phyloP scores from a whole-genome alignment of 345 rosid genomes.

The Rhizophora mangle region DNA sequence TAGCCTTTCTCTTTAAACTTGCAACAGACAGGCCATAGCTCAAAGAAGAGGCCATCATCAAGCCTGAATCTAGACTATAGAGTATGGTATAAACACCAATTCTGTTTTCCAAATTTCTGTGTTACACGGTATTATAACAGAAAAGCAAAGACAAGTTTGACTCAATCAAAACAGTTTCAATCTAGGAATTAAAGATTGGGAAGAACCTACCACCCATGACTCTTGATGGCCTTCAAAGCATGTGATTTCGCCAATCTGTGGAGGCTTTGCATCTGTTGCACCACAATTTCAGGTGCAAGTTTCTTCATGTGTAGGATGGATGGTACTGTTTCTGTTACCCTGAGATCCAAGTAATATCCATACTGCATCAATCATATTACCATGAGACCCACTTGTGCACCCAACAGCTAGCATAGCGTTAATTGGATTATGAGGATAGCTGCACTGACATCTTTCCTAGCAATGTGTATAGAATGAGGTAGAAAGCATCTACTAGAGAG shows the following conservation, averaged over 20 bases:
- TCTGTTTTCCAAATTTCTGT: constrained; percentile 1
- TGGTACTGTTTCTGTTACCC: background rate
- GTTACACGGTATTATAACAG: background rate
- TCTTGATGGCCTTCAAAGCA: background rate
- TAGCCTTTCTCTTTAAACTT: too few species aligned
- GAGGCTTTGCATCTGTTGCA: background rate
- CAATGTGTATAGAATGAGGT: background rate
- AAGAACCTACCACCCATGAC: background rate
- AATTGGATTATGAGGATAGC: background rate
- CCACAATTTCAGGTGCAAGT: constrained; percentile 2
- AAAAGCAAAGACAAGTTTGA: constrained; percentile 3
- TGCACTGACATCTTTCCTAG: background rate
- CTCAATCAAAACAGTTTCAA: background rate
- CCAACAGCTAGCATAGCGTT: background rate
- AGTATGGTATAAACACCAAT: background rate
- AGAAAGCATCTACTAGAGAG: background rate
- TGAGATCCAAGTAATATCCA: background rate
- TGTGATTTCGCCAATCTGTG: constrained; percentile 2
- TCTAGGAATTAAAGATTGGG: background rate
- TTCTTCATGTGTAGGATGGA: background rate
- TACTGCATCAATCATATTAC: background rate
- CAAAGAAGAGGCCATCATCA: too few species aligned
- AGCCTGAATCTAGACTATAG: too few species aligned
- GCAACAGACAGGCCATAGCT: too few species aligned
- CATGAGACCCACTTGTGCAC: background rate